Base-by-base conservation (phyloP, 805 yeast genomes). In the Ogataea trehaloabstinens region DNA sequence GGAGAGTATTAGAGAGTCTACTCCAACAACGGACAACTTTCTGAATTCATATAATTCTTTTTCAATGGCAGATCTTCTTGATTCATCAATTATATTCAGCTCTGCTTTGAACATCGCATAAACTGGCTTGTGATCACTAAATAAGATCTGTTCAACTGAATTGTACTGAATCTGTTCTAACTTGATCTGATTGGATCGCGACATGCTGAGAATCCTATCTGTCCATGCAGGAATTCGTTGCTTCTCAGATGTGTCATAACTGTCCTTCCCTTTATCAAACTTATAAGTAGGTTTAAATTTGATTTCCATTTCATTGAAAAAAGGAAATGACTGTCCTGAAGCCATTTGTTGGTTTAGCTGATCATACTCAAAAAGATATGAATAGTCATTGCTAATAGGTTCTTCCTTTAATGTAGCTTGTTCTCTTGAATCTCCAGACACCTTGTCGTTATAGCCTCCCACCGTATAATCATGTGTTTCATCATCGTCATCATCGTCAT, bases 161-260 rank as follows among this genome's bases (percentile, higher is more conserved):
- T 77, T 72, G 58, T 91, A 93, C 6, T 66, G 62, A 1, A 72
- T 45, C 45, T 85, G 91, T 31, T 65, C 69, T 40, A 90, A 58
- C 8, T 73, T 68, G 7, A 75, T 67, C n/a, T 66, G 64, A 24
- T 74, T 71, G 12, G 85, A 80, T 19, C 84, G 67, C 3, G 73
- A 63, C 39, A 68, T 51, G 53, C 79, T 81, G 34, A 90, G 61
- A 22, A 91, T 80, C 41, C 99, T 67, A 64, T 93, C 99, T 3
- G 98, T 90, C 99, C 99, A 93, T 0, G 99, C 95, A 1, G 99
- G 99, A 10, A 86, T 80, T 45, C 99, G 76, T 61, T 80, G 82
- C 61, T 93, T 93, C 53, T 91, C 98, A 28, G 95, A 82, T 0
- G 95, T 76, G 59, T 93, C 99, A 58, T 90, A 93, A 2, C 56